Base-by-base conservation (phyloP, 305 asterid genomes). In the Fraxinus floribunda region DNA sequence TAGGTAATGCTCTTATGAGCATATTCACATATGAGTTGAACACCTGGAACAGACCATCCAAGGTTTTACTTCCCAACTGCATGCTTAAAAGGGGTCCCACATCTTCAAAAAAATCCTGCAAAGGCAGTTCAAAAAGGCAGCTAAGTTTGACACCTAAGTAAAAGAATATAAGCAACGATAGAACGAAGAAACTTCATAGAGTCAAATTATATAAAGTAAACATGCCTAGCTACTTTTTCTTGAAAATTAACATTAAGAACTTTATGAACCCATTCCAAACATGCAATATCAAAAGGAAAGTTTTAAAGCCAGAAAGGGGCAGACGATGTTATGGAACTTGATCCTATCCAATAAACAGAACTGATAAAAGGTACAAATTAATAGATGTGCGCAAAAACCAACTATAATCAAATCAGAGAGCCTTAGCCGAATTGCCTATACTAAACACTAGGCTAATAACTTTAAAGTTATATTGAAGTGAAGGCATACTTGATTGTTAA, bases 101-200 rank as follows among this genome's bases (percentile, higher is more conserved):
- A 80, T 96, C 98, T 91, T 94, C 98, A 78, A 96, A 93, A 86
- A 94, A 96, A 80, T 96, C 98, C 99, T 96, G 93, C 85, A 87
- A 36, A 81, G 57, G 68, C 41, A 22, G 55, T 44, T 78, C n/a
- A 49, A 18, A 87, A 36, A 81, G 57, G 68, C 41, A 22, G 55
- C 49, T 77, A 82, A 76, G 76, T 60, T 72, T 77, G 44, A 68
- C 46, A 52, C 78, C 79, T 44, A 34, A 36, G 71, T 16, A 22
- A 44, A 74, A 30, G 62, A 83, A 39, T 71, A 32, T 75, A 68
- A 6, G 18, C 39, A 36, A 44, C 24, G 29, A 80, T 75, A 70
- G 24, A 70, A 32, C 0, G 11, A 5, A 29, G 41, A 70, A 70
- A 70, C 20, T 26, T 24, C 35, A 9, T 0, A 29, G 8, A 24